A percentile compares a stretch with the other conserved stretches of the same genome.
phyloP scores from a whole-genome alignment of 768 basidiomycete species.

The Mycena kentingensis region DNA sequence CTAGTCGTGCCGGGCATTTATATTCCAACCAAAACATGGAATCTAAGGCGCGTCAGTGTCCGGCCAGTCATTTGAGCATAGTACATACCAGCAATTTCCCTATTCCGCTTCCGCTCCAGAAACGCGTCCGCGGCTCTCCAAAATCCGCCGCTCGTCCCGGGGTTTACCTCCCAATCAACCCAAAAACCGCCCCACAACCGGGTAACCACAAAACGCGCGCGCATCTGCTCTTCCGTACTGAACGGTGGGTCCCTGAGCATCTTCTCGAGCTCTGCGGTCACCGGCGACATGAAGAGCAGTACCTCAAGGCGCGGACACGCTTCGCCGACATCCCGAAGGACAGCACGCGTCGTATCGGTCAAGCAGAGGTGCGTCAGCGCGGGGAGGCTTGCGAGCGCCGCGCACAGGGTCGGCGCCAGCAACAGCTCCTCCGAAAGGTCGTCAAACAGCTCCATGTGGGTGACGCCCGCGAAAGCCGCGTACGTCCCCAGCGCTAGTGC shows the following conservation, averaged over 20 bases:
- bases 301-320: conserved; percentile 1
- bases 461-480: conserved; percentile 5
- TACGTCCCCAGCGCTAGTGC: not conserved
- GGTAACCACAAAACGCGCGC: conserved; percentile 12
- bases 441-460: conserved; percentile 17
- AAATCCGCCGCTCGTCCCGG: conserved; percentile 4
- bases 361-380: conserved; percentile 13
- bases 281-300: conserved; percentile 6
- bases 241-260: not conserved
- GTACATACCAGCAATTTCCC: conserved; percentile 9
- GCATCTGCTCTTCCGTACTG: not conserved
- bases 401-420: not conserved
- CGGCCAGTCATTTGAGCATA: too few relatives aligned
- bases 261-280: not conserved
- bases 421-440: not conserved
- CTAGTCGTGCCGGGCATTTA: too few relatives aligned
- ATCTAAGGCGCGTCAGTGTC: too few relatives aligned
- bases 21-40: too few relatives aligned
- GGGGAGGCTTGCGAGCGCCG: not conserved
- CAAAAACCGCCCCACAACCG: conserved; percentile 1
- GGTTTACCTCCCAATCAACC: conserved; percentile 5
- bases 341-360: not conserved
- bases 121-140: conserved; percentile 12
- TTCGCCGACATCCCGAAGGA: not conserved
- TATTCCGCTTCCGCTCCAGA: conserved; percentile 2